Evolutionary conservation across 2,329 filamentous ascomycete species (phyloP).

Genomic region (Teratosphaeria zuluensis): DNA sequence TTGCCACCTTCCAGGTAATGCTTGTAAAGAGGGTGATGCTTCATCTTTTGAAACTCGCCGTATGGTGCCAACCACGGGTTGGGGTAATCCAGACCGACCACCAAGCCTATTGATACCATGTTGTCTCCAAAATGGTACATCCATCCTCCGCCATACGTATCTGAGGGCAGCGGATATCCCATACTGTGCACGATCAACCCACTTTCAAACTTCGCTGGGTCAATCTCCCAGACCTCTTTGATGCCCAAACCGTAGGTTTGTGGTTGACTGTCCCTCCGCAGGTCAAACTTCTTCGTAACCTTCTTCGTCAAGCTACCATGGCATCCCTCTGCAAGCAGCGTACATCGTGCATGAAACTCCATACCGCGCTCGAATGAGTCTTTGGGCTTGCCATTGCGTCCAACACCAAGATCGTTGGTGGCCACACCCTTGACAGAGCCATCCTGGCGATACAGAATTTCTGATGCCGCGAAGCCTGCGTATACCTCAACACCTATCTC

Average conservation of each 20-base stretch:
- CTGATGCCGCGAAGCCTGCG: slow-evolving; percentile 87
- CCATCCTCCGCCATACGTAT: slow-evolving; percentile 96
- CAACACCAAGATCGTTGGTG: slow-evolving; percentile 87
- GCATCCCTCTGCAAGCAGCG: slow-evolving; percentile 87
- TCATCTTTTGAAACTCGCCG: slow-evolving; percentile 95
- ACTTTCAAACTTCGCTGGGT: slow-evolving; percentile 82
- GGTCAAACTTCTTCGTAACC: slow-evolving; percentile 85
- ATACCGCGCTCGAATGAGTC: slow-evolving; percentile 91
- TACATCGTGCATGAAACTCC: slow-evolving; percentile 92
- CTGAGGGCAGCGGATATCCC: slow-evolving; percentile 78
- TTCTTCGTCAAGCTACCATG: slow-evolving; percentile 94
- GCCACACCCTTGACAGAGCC: slow-evolving; percentile 89
- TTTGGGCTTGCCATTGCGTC: slow-evolving; percentile 72
- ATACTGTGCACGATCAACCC: slow-evolving; percentile 81
- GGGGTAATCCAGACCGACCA: slow-evolving; percentile 87
- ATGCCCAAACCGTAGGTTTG: slow-evolving; percentile 92
- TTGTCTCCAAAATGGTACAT: slow-evolving; percentile 99
- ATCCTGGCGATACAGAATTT: slow-evolving; percentile 77
- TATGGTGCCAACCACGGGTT: slow-evolving; percentile 97
- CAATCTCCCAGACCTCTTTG: slow-evolving; percentile 96
- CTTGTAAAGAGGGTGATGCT: slow-evolving; percentile 88
- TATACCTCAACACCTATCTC: slow-evolving; percentile 94
- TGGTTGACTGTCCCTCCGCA: slow-evolving; percentile 77
- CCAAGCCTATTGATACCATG: slow-evolving; percentile 81
- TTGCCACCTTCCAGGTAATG: slow-evolving; percentile 87